phyloP scores from a whole-genome alignment of 352 stramenopile genomes.

The Phytophthora hybrid region DNA sequence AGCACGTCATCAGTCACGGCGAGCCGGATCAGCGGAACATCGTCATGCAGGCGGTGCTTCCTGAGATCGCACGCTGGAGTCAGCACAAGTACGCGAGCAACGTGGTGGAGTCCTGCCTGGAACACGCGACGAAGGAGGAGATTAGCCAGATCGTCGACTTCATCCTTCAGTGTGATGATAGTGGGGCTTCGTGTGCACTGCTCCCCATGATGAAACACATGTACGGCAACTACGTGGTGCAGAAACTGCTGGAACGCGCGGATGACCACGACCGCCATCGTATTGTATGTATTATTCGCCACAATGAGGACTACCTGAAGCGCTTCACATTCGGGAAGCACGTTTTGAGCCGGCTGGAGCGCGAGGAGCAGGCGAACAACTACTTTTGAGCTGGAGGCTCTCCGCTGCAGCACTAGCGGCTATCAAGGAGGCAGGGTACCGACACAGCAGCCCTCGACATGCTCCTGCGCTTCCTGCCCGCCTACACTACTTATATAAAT shows the following conservation, averaged over 20 bases:
- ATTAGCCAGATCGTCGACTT: slow-evolving; percentile 83
- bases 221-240: slow-evolving; percentile 97
- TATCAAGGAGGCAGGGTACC: slow-evolving; percentile 25
- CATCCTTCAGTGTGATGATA: slow-evolving; percentile 82
- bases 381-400: slow-evolving; percentile 42
- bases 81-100: slow-evolving; percentile 97
- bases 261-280: slow-evolving; percentile 84
- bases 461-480: slow-evolving; percentile 38
- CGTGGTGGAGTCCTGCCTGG: slow-evolving; percentile 95
- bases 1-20: slow-evolving; percentile 97
- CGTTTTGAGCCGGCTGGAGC: slow-evolving; percentile 79
- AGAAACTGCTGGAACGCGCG: slow-evolving; percentile 95
- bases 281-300: slow-evolving; percentile 92
- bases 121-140: slow-evolving; percentile 87
- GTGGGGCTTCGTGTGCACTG: slow-evolving; percentile 74
- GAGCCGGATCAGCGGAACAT: slow-evolving; percentile 79
- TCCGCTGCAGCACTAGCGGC: slow-evolving; percentile 17
- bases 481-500: slow-evolving; percentile 56
- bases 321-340: slow-evolving; percentile 94
- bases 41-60: slow-evolving; percentile 88
- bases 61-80: slow-evolving; percentile 91
- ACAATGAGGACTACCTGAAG: slow-evolving; percentile 92
- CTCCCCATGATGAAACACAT: slow-evolving; percentile 97
- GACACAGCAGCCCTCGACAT: slow-evolving; percentile 35
- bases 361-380: slow-evolving; percentile 38